Percentiles rank a stretch among this genome's conserved stretches.
Conservation (phyloP, 306 rosid genomes). For the Vicia villosa region DNA sequence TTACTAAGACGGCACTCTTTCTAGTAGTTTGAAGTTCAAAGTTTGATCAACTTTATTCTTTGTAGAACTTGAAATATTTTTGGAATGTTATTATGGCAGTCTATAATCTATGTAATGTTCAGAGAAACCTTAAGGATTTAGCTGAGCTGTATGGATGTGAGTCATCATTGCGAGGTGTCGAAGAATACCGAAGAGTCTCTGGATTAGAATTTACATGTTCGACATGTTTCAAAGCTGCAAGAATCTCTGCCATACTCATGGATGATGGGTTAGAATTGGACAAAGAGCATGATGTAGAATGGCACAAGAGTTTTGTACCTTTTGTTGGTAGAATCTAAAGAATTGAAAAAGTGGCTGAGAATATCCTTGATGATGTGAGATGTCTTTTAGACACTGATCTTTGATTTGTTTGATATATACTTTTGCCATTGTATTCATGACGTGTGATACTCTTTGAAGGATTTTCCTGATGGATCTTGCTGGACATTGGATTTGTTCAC, state of each 20-base stretch:
- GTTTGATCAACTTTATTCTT: background rate
- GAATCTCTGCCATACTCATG: slow-evolving; percentile 66
- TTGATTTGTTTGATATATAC: background rate
- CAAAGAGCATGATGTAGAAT: slow-evolving; percentile 59
- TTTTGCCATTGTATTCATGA: background rate
- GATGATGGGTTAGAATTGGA: slow-evolving; percentile 82
- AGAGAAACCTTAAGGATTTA: slow-evolving; percentile 81
- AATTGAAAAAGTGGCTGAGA: slow-evolving; percentile 76
- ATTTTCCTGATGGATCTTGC: slow-evolving; percentile 50
- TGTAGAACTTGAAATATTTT: background rate
- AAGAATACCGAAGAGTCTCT: slow-evolving; percentile 61
- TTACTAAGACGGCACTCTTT: no score
- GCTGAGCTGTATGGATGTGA: slow-evolving; percentile 71
- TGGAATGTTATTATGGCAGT: slow-evolving; percentile 19
- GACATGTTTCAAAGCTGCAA: slow-evolving; percentile 76
- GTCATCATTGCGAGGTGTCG: slow-evolving; percentile 60
- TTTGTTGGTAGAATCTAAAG: slow-evolving; percentile 81
- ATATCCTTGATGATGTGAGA: slow-evolving; percentile 75
- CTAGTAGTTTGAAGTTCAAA: background rate
- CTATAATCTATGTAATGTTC: slow-evolving; percentile 34
- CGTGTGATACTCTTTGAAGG: slow-evolving; percentile 44
- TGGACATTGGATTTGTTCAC: slow-evolving; percentile 84
- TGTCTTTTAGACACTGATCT: background rate
- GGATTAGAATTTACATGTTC: slow-evolving; percentile 69
- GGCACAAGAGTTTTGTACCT: slow-evolving; percentile 68